phyloP scores from a whole-genome alignment of 108 stramenopile genomes.

The Conticribra guillardii region DNA sequence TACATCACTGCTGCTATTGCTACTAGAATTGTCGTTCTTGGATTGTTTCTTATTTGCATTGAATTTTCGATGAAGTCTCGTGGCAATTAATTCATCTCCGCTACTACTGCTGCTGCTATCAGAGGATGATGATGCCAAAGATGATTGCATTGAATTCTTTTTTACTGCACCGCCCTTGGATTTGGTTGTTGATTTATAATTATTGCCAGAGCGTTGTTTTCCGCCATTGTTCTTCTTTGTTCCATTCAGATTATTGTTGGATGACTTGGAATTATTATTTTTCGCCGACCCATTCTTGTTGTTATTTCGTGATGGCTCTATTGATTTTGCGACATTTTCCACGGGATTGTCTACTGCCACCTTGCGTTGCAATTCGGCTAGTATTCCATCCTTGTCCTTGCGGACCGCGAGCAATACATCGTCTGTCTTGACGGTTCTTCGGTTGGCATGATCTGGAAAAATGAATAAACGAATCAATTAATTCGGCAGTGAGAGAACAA shows the following conservation, averaged over 20 bases:
- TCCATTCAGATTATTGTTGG: too few relatives aligned
- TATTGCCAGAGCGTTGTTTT: background rate
- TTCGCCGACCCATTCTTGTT: too few relatives aligned
- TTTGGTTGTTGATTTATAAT: background rate
- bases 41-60: background rate
- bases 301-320: too few relatives aligned
- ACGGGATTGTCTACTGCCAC: background rate
- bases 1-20: background rate
- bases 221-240: too few relatives aligned
- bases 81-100: background rate
- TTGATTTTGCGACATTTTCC: too few relatives aligned
- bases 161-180: background rate
- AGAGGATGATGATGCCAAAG: background rate
- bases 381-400: constrained; percentile 28
- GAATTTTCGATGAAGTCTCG: background rate
- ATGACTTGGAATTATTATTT: too few relatives aligned
- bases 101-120: background rate
- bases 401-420: constrained; percentile 55
- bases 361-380: constrained; percentile 21
- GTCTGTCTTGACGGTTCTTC: constrained; percentile 40
- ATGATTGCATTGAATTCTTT: background rate
- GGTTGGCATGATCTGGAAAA: constrained; percentile 59
- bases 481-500: too few relatives aligned
- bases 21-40: background rate
- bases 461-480: too few relatives aligned